Percentiles rank a stretch among this genome's conserved stretches.
phyloP scores from a whole-genome alignment of 75 land plant species.

The Cunninghamia lanceolata region DNA sequence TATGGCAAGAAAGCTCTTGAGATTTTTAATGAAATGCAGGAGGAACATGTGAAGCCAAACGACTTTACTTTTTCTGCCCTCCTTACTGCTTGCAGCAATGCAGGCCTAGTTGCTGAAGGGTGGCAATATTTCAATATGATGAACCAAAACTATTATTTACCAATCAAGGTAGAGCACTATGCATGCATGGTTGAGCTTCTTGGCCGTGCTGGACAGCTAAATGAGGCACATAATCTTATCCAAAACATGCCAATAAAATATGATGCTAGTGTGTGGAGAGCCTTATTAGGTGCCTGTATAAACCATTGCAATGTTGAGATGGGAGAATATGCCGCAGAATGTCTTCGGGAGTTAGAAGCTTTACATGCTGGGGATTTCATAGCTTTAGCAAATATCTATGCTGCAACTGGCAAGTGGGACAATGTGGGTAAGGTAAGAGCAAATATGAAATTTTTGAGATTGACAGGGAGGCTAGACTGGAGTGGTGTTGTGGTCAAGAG shows the following conservation, averaged over 20 bases:
- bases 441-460: neutral
- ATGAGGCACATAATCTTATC: neutral
- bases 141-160: neutral
- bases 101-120: neutral
- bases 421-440: neutral
- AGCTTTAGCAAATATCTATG: slow-evolving; percentile 2
- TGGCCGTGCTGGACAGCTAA: neutral
- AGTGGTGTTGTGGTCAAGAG: neutral
- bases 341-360: neutral
- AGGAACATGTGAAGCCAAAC: no score
- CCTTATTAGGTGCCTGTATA: neutral
- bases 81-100: neutral
- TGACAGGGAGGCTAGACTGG: neutral
- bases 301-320: slow-evolving; percentile 5
- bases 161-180: neutral
- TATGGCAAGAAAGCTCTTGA: no score
- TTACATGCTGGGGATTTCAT: neutral
- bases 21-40: no score
- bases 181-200: neutral
- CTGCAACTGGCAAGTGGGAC: neutral
- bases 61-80: neutral
- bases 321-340: neutral
- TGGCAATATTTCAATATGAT: neutral
- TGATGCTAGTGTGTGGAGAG: neutral
- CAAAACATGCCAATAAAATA: neutral